A percentile compares a stretch with the other conserved stretches of the same genome.
Evolutionary conservation across 805 yeast genomes (phyloP).

Genomic region (Candida ortonii): DNA sequence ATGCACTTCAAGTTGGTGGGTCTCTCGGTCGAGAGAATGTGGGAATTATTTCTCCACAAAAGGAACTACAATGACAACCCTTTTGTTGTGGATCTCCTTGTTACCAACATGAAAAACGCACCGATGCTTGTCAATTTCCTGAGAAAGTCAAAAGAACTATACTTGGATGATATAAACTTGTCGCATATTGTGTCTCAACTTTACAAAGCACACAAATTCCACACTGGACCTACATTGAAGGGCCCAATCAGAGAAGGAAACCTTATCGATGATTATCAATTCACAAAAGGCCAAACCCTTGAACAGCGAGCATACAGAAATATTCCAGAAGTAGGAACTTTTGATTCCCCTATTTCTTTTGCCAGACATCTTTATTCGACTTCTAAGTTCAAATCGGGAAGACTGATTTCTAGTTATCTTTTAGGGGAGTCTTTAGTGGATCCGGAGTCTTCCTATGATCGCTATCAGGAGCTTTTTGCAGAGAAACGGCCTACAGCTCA

Average conservation of each 20-base stretch:
- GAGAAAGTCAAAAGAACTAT: constrained; percentile 7
- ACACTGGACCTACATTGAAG: constrained; percentile 3
- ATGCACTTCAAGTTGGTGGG: constrained; percentile 18
- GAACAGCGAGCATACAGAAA: constrained; percentile 6
- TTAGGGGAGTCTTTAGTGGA: constrained; percentile 35
- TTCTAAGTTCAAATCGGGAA: constrained; percentile 14
- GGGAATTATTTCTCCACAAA: constrained; percentile 18
- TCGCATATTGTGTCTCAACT: constrained; percentile 26
- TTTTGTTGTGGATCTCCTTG: constrained; percentile 23
- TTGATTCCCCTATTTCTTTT: constrained; percentile 18
- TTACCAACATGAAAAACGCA: constrained; percentile 17
- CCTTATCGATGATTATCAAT: constrained; percentile 15
- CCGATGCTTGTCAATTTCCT: constrained; percentile 13
- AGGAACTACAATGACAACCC: constrained; percentile 13
- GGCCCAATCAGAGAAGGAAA: constrained; percentile 13
- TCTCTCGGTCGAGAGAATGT: constrained; percentile 14
- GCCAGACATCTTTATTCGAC: constrained; percentile 25
- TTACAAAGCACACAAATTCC: constrained; percentile 24
- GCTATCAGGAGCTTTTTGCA: constrained; percentile 24
- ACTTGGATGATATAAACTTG: constrained; percentile 27
- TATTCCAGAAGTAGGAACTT: constrained; percentile 6
- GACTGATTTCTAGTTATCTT: constrained; percentile 24
- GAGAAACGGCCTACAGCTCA: constrained; percentile 20
- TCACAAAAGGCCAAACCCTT: constrained; percentile 5
- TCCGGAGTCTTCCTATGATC: constrained; percentile 30